phyloP scores from a whole-genome alignment of 1,284 basidiomycete species.

The Kalmanozyma brasiliensis region DNA sequence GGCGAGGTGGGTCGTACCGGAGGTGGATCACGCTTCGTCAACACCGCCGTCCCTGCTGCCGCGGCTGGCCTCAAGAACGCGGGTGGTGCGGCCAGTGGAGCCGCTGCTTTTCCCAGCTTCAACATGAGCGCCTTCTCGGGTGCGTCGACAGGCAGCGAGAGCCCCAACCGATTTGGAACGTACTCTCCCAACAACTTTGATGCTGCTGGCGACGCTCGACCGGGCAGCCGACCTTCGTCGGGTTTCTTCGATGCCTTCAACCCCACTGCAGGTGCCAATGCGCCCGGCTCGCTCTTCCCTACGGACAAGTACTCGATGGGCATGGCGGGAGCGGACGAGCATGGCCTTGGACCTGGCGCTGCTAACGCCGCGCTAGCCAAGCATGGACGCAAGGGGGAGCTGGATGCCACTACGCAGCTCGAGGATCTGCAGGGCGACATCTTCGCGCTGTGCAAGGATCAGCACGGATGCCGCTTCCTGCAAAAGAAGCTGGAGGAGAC shows the following conservation, averaged over 20 bases:
- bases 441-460: slow-evolving; percentile 93
- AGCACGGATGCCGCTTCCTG: slow-evolving; percentile 97
- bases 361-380: slow-evolving; percentile 32
- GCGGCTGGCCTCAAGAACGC: slow-evolving; percentile 27
- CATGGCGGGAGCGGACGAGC: slow-evolving; percentile 31
- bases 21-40: slow-evolving; percentile 47
- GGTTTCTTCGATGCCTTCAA: slow-evolving; percentile 61
- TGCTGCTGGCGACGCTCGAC: slow-evolving; percentile 30
- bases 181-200: slow-evolving; percentile 51
- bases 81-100: slow-evolving; percentile 9
- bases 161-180: slow-evolving; percentile 49
- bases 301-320: slow-evolving; percentile 51
- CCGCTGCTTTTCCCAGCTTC: slow-evolving; percentile 45
- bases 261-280: slow-evolving; percentile 42
- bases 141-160: slow-evolving; percentile 37
- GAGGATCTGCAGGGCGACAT: slow-evolving; percentile 95
- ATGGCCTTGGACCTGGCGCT: slow-evolving; percentile 21
- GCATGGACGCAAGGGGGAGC: slow-evolving; percentile 79
- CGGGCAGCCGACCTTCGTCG: slow-evolving; percentile 46
- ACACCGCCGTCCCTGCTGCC: slow-evolving; percentile 38
- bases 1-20: slow-evolving; percentile 33
- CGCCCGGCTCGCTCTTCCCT: slow-evolving; percentile 39
- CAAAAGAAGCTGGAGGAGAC: slow-evolving; percentile 99
- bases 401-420: slow-evolving; percentile 83
- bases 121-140: slow-evolving; percentile 44